These are phyloP conservation scores for Aspergillus novoparasiticus DNA, from an alignment of 2,329 filamentous ascomycete genomes.

Conservation along the genomic window DNA sequence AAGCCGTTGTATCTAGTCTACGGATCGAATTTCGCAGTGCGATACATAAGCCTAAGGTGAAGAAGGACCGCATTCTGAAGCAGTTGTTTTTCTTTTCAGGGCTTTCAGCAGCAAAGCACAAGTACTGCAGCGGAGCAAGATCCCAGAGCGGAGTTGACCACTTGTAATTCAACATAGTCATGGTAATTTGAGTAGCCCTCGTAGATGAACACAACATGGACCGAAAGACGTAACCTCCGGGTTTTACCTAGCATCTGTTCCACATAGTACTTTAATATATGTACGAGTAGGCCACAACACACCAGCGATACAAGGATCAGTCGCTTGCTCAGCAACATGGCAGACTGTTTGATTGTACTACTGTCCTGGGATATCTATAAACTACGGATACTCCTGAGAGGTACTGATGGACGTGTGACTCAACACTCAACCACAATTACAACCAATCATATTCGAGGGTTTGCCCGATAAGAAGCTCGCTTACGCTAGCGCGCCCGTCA, in stretches of 20 bases:
- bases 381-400: too few species aligned
- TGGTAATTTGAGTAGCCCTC: neutral
- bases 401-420: neutral
- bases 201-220: neutral
- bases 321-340: too few species aligned
- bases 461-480: conserved; percentile 21
- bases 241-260: neutral
- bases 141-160: neutral
- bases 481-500: conserved; percentile 28
- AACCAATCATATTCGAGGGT: conserved; percentile 9
- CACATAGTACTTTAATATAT: neutral
- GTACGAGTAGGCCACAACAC: neutral
- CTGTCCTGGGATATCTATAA: too few species aligned
- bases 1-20: neutral
- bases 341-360: neutral
- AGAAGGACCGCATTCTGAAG: neutral
- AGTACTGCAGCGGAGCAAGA: neutral
- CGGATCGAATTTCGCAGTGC: neutral
- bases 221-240: neutral
- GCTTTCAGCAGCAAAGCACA: neutral
- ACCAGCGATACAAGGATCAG: too few species aligned
- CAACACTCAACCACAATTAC: neutral
- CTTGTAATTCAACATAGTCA: neutral
- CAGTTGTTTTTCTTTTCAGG: neutral
- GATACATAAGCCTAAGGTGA: neutral